Evolutionary conservation across 208 protist genomes (phyloP).

Genomic region (Trichomonas gallinae): DNA sequence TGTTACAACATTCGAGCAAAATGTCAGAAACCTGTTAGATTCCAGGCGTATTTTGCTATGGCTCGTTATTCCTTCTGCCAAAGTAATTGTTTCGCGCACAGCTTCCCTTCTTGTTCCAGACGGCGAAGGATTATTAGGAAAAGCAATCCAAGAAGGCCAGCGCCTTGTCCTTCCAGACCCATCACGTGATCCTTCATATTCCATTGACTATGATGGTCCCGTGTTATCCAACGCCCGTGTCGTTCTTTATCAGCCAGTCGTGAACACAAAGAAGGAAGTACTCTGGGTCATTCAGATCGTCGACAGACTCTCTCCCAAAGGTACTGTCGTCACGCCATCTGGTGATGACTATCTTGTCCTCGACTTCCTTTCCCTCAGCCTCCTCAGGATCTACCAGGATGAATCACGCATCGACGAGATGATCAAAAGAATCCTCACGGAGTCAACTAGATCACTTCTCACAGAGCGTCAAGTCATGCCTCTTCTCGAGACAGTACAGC

Average conservation of each 20-base stretch:
- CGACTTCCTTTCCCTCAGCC: background rate
- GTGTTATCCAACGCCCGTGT: background rate
- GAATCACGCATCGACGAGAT: constrained; percentile 14
- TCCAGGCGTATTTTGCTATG: background rate
- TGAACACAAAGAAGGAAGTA: background rate
- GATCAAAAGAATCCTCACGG: background rate
- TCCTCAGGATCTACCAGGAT: background rate
- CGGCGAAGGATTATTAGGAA: background rate
- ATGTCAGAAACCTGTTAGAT: background rate
- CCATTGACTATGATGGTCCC: background rate
- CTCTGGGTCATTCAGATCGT: background rate
- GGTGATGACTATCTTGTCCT: background rate
- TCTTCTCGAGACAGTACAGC: background rate
- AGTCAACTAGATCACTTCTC: background rate
- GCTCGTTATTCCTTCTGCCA: background rate
- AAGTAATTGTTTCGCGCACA: background rate
- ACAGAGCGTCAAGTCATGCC: constrained; percentile 20
- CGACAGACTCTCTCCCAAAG: background rate
- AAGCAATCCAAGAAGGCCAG: background rate
- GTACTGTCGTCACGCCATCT: background rate
- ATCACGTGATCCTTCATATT: background rate
- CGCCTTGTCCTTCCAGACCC: background rate
- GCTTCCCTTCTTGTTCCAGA: background rate
- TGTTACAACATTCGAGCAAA: background rate
- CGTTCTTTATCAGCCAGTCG: background rate